Percentiles rank a stretch among this genome's conserved stretches.
phyloP scores from a whole-genome alignment of 306 rosid species.

The Ammopiptanthus mongolicus region DNA sequence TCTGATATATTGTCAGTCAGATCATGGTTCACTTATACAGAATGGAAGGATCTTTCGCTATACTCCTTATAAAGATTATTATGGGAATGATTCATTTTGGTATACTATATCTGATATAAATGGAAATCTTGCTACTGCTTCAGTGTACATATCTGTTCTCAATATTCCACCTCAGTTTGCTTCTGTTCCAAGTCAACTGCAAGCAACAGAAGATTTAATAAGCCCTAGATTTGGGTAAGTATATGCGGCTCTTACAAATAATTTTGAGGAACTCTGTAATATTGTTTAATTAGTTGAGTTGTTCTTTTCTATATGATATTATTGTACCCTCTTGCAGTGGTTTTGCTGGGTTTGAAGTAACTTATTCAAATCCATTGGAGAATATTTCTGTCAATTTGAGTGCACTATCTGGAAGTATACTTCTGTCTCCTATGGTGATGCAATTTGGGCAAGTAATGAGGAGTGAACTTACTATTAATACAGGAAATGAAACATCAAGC shows the following conservation, averaged over 20 bases:
- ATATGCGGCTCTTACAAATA: neutral
- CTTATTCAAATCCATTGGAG: conserved; percentile 68
- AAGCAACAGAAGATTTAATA: conserved; percentile 71
- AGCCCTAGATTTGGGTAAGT: conserved; percentile 75
- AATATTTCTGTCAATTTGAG: conserved; percentile 60
- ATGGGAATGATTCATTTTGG: conserved; percentile 66
- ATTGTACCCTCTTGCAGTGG: conserved; percentile 47
- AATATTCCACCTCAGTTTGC: conserved; percentile 74
- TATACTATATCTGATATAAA: conserved; percentile 78
- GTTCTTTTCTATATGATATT: neutral
- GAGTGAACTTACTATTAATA: conserved; percentile 39
- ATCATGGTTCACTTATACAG: conserved; percentile 64
- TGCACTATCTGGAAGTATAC: conserved; percentile 52
- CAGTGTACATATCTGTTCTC: conserved; percentile 57
- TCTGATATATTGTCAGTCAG: conserved; percentile 49
- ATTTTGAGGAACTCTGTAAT: neutral
- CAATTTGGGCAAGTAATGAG: conserved; percentile 58
- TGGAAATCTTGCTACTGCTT: conserved; percentile 67
- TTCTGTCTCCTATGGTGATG: conserved; percentile 64
- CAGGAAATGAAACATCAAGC: conserved; percentile 35
- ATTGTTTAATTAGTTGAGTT: neutral
- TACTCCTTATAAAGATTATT: conserved; percentile 64
- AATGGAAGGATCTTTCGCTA: conserved; percentile 61
- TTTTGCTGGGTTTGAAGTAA: conserved; percentile 64
- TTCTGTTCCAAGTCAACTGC: conserved; percentile 68